Base-by-base conservation (phyloP, 768 basidiomycete species). In the Cantharellus anzutake region DNA sequence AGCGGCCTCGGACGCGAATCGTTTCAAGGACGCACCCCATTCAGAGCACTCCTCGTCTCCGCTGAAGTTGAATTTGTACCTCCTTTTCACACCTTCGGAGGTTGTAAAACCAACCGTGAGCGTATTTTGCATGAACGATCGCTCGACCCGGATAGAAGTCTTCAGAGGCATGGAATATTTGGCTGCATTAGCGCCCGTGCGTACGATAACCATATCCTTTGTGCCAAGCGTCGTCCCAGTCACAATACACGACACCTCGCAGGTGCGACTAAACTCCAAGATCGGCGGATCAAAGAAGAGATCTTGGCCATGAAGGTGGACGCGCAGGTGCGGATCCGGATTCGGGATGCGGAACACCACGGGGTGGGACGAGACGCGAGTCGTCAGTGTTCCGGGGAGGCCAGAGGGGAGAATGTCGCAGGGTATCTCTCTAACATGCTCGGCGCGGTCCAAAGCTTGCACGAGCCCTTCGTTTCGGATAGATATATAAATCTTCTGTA, bases 41-140 rank as follows among this genome's bases (percentile, higher is more conserved):
- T 83, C 79, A 61, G 84, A 78, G 20, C 83, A 80, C 16, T 86
- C 76, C 42, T 85, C 74, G 0, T 83, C 77, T 65, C 91, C 88
- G 57, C 84, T 80, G 50, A 96, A 81, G 63, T 87, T 91, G 75
- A 96, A 97, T 82, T 96, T 91, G 72, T 98, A 98, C 66, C 83
- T 81, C 64, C 91, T 79, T 70, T 84, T 86, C 59, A 73, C 61
- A 39, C 81, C 80, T 16, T 42, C n/a, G 60, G 60, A 42, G 40
- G 63, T 83, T 80, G 64, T 82, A 72, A 98, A 97, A 2, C 90
- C 83, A 41, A 97, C 71, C 69, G 96, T 89, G 76, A 98, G 93
- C 0, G 93, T 96, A 68, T 97, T 86, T 61, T 83, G 80, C 94
- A 97, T 97, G 73, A 97, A 97, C 0, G 89, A 83, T 20, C 91